Evolutionary conservation across 306 rosid genomes (phyloP).

Genomic region (Delonix regia): DNA sequence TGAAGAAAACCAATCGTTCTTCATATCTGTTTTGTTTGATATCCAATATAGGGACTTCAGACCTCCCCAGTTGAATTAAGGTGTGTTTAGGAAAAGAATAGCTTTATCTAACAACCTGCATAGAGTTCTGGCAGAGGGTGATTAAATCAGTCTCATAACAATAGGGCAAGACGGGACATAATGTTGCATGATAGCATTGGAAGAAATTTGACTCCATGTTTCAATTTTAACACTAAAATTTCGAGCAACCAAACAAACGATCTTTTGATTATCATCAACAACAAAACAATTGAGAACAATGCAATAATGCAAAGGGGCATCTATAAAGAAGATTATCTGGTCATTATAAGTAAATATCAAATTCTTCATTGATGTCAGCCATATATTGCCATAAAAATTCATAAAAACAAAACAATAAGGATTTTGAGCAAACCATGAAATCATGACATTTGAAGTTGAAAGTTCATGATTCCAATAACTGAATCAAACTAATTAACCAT

Average conservation of each 20-base stretch:
- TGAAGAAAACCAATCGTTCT: conserved; percentile 64
- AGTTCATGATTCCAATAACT: not conserved
- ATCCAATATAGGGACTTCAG: not conserved
- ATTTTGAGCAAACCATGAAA: not conserved
- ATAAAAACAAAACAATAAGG: not conserved
- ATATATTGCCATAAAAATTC: not conserved
- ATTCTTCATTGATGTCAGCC: not conserved
- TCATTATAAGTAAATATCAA: not conserved
- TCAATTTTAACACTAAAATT: not conserved
- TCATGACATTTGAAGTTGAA: not conserved
- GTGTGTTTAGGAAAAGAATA: conserved; percentile 1
- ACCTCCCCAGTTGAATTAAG: conserved; percentile 6
- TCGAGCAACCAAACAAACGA: not conserved
- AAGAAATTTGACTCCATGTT: not conserved
- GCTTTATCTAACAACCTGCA: conserved; percentile 40
- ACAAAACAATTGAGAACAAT: not conserved
- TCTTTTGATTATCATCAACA: not conserved
- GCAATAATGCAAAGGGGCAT: not conserved
- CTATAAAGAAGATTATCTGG: not conserved
- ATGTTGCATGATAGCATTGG: not conserved
- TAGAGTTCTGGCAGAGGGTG: conserved; percentile 4
- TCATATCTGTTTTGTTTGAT: conserved; percentile 44
- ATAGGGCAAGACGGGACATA: not conserved
- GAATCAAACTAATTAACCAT: conserved; percentile 4
- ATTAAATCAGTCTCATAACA: conserved; percentile 8